Evolutionary conservation across 305 asterid genomes (phyloP), one percentile per base, ranked within the genome.

Genomic region (Lippia alba): DNA sequence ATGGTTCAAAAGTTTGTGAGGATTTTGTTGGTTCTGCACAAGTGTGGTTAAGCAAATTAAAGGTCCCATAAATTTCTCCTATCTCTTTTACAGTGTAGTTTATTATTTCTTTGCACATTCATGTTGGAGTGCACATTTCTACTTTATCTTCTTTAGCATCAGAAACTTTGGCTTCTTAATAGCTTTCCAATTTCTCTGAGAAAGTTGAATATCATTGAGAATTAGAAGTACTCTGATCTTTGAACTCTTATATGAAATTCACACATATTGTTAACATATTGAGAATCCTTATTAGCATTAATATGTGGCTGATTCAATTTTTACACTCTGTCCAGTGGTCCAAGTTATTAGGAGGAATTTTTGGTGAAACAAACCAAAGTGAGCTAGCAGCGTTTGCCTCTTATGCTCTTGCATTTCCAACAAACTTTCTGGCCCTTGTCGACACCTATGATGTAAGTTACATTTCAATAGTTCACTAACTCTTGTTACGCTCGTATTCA

Each of bases 391-490:
- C 97, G 70, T 90, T 91, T 75, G 72, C 60, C 70, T 91, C 95
- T 7, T 92, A 92, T 83, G 97, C 98, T 63, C 89, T 92, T 73
- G 98, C 98, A 51, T 92, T 92, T 70, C 98, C 98, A 11, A 69
- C 76, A 71, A 80, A 74, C 78, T 89, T 91, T 78, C 83, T 92
- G 86, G 98, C 98, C 68, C 95, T 91, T 40, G 97, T 89, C 61
- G 97, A 91, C 86, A 91, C 96, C 46, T 92, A 92, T 85, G 97
- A 89, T 80, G 97, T 89, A 88, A 88, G 98, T 76, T 51, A 39
- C 71, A 65, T 73, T 16, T 56, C 59, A 57, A 2, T 74, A 16
- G 45, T 61, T 70, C 65, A 40, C 48, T 78, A 30, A 11, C 2
- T 7, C 20, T 55, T 55, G 58, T 55, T 2, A 19, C 12, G 33